phyloP scores from a whole-genome alignment of 371 early-diverging fungal species.

The Nematocida sp. region DNA sequence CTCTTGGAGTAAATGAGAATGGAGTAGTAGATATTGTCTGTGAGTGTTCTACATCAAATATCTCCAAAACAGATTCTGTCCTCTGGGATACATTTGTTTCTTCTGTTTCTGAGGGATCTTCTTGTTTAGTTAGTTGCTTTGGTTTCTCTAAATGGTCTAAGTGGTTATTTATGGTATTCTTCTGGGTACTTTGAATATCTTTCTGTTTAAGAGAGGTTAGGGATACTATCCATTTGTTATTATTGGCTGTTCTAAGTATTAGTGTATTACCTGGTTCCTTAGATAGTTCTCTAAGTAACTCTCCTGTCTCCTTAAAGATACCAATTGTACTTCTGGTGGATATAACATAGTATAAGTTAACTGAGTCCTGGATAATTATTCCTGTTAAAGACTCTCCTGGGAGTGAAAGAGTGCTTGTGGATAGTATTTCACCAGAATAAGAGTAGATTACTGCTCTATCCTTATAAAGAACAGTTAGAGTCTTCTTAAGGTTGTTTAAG shows the following conservation, averaged over 20 bases:
- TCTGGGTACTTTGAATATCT: no score
- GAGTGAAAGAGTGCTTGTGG: neutral
- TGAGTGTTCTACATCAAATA: constrained; percentile 15
- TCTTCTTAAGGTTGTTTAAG: constrained; percentile 9
- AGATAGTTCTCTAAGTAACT: neutral
- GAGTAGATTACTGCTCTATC: neutral
- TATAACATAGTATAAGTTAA: neutral
- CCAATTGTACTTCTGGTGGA: neutral
- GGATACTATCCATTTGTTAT: constrained; percentile 14
- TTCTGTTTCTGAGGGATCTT: no score
- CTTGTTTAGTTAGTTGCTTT: no score
- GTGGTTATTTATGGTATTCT: no score
- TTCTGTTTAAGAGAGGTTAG: neutral
- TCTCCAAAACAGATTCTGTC: constrained; percentile 6
- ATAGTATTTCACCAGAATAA: constrained; percentile 3
- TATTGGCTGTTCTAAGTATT: neutral
- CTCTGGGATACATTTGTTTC: neutral
- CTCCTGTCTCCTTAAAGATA: neutral
- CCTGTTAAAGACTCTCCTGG: neutral
- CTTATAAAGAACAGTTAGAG: constrained; percentile 10
- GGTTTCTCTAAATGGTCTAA: no score
- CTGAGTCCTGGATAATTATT: neutral
- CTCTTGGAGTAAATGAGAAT: constrained; percentile 13
- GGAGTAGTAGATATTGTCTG: neutral
- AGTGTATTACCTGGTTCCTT: neutral